Base-by-base conservation (phyloP, 352 stramenopile species). In the Phytopythium helicoides region DNA sequence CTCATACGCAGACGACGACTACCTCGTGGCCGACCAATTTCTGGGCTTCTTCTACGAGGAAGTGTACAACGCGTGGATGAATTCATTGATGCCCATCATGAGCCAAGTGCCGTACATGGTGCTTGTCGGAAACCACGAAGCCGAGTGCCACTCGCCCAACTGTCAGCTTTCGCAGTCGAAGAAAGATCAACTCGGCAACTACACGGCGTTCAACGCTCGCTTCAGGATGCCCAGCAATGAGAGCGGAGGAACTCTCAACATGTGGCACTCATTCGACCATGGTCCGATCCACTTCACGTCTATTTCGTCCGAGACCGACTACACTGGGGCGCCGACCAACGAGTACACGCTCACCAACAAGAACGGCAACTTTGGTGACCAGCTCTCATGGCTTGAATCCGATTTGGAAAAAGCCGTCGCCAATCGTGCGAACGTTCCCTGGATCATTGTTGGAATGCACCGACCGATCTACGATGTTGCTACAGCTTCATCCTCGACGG, bases 221-320 rank as follows among this genome's bases (percentile, higher is more conserved):
- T 96, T 92, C 62, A 81, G 84, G 48, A 96, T 96, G 87, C 87
- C 87, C 14, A 87, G 72, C 10, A 38, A 48, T 1, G 85, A 96
- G 58, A 81, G 62, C 37, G 56, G 62, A 0, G 76, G 78, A 0
- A 49, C 62, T 28, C 54, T 79, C 46, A 92, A 92, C 58, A 96
- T 95, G 81, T 96, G 83, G 82, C 86, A 96, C 58, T 94, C 83
- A 26, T 97, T 94, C 53, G 73, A 95, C 47, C 67, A 96, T 47
- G 86, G 83, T 0, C 63, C 71, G 23, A 65, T 95, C 18, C 87
- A 96, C 60, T 88, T 95, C 49, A 89, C 86, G 4, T 73, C 78
- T 11, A 73, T 97, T n/a, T 91, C 81, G 33, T 75, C 73, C 1
- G 87, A 97, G 62, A 93, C 78, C 1, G 73, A 90, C 52, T 87